phyloP scores from a whole-genome alignment of 257 asterid genomes.

The Primulina huaijiensis region DNA sequence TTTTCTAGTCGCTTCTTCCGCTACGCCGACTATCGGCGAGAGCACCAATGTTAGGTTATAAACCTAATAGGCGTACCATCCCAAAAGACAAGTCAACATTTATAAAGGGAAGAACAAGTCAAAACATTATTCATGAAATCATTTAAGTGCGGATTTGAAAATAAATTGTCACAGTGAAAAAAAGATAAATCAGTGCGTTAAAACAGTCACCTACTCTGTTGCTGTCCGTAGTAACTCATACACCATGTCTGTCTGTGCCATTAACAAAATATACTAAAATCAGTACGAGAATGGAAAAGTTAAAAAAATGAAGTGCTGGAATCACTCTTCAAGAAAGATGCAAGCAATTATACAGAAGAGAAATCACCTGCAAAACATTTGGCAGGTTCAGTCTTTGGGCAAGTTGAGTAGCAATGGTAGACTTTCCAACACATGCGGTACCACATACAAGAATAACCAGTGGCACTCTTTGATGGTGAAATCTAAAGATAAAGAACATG shows the following conservation, averaged over 20 bases:
- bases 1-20: too few relatives aligned
- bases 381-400: constrained; percentile 99
- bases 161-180: constrained; percentile 11
- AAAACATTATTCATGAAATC: constrained; percentile 12
- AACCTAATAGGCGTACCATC: too few relatives aligned
- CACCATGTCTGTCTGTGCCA: constrained; percentile 92
- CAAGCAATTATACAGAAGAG: constrained; percentile 24
- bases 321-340: constrained; percentile 10
- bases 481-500: constrained; percentile 46
- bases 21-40: too few relatives aligned
- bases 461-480: constrained; percentile 98
- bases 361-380: constrained; percentile 82
- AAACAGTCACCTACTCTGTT: constrained; percentile 72
- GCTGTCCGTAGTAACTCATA: constrained; percentile 95
- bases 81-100: not conserved
- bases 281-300: constrained; percentile 21
- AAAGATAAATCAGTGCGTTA: constrained; percentile 15
- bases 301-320: constrained; percentile 14
- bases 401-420: constrained; percentile 96
- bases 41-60: too few relatives aligned
- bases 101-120: constrained; percentile 19
- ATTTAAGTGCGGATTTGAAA: constrained; percentile 9
- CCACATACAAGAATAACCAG: constrained; percentile 99
- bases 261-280: constrained; percentile 28
- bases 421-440: constrained; percentile 97